Percentiles rank a stretch among this genome's conserved stretches.
Conservation (phyloP, 257 asterid species). For the Henckelia pumila region DNA sequence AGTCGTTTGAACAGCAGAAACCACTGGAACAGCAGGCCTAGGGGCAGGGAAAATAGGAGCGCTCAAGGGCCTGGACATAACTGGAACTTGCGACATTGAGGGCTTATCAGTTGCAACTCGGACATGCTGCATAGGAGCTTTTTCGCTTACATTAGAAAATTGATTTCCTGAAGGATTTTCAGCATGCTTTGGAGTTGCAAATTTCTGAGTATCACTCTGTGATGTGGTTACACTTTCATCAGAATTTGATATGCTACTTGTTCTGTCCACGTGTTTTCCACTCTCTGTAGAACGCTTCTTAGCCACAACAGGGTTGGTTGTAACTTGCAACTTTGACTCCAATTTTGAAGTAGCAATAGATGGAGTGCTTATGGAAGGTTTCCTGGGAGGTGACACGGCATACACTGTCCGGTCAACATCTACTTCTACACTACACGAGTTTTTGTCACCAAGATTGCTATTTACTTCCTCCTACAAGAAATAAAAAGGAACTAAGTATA, state of each 20-base stretch:
- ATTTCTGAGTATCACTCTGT: constrained; percentile 38
- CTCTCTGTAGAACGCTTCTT: constrained; percentile 42
- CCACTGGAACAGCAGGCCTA: constrained; percentile 50
- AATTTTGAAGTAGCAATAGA: constrained; percentile 27
- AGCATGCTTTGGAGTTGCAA: constrained; percentile 33
- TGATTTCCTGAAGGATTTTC: constrained; percentile 39
- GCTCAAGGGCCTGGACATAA: constrained; percentile 77
- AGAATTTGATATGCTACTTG: constrained; percentile 31
- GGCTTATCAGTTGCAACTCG: constrained; percentile 41
- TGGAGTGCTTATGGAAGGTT: constrained; percentile 42
- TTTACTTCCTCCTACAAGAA: constrained; percentile 46
- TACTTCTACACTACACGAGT: constrained; percentile 30
- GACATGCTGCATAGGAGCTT: constrained; percentile 30
- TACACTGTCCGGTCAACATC: constrained; percentile 27
- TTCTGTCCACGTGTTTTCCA: constrained; percentile 38
- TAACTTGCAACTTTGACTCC: constrained; percentile 35
- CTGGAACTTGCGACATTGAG: constrained; percentile 37
- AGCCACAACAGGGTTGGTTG: constrained; percentile 28
- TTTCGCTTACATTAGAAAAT: constrained; percentile 29
- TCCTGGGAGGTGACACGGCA: constrained; percentile 43
- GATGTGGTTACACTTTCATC: constrained; percentile 33
- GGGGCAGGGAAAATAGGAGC: constrained; percentile 66
- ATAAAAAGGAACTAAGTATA: constrained; percentile 22
- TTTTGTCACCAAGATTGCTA: constrained; percentile 33
- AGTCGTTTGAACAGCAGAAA: constrained; percentile 49